Base-by-base conservation (phyloP, 306 rosid species). In the Comarum palustre region DNA sequence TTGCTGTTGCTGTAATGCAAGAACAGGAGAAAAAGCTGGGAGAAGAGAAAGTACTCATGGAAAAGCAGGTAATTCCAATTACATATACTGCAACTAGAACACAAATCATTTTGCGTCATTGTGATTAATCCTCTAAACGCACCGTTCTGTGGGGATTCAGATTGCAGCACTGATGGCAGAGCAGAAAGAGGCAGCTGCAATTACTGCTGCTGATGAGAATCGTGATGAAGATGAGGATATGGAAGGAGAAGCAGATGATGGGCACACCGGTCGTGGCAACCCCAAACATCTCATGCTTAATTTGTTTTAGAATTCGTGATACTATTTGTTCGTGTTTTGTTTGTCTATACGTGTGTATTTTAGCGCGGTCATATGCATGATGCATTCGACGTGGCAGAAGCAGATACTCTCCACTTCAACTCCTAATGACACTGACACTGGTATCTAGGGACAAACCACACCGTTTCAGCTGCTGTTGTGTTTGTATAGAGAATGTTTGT, bases 21-120 rank as follows among this genome's bases (percentile, higher is more conserved):
- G 67, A 64, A 43, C 72, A 77, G 81, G 77, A 31, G 52, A 51
- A 77, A 19, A 50, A 77, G 29, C 76, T 63, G 60, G 34, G 12
- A 31, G 32, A 60, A 69, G 81, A 64, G 66, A 71, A 51, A 27
- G 12, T 29, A 17, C 36, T 16, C 31, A 9, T 71, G 73, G 60
- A 71, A 64, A 45, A n/a, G 4, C 72, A 71, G 76, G 77, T 77
- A 63, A 29, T 14, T 16, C 11, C 9, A 60, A 31, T 57, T 57
- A 7, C 7, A 20, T 9, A 8, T n/a, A 52, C 59, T 52, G 10
- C 14, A 20, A 52, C 29, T 8, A 2, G 2, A 32, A 61, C 42
- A 27, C 66, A 32, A 31, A 60, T 14, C 31, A 0, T 13, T 31
- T 6, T 31, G 39, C 39, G 14, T 41, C 10, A 41, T 41, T 8